Evolutionary conservation across 805 yeast species (phyloP).

Genomic region (Wickerhamiella kurtzmanii): DNA sequence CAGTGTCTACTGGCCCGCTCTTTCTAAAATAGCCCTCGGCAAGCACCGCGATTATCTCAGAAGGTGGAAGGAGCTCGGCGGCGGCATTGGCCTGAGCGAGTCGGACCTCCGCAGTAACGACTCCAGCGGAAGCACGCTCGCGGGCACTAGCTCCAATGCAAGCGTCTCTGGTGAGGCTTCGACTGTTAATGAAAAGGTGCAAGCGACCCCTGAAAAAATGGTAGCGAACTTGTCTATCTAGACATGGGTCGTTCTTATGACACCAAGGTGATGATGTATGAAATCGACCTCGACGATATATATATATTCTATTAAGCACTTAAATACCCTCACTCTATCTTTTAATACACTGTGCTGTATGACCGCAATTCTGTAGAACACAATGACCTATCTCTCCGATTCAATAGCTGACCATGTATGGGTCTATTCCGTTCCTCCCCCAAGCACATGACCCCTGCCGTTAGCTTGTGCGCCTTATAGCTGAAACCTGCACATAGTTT

Average conservation of each 20-base stretch:
- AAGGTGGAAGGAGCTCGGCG: slow-evolving; percentile 62
- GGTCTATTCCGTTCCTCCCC: no score
- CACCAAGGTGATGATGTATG: not conserved
- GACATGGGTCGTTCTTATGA: not conserved
- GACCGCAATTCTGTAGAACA: no score
- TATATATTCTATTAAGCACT: no score
- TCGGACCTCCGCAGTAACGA: slow-evolving; percentile 43
- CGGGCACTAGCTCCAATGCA: not conserved
- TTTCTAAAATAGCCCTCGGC: slow-evolving; percentile 45
- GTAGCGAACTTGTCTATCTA: not conserved
- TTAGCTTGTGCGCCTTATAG: no score
- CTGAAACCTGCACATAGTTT: no score
- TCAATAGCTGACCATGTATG: no score
- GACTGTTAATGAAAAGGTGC: not conserved
- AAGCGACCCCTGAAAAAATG: not conserved
- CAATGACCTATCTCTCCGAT: no score
- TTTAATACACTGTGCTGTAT: no score
- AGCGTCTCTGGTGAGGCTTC: not conserved
- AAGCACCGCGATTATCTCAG: slow-evolving; percentile 52
- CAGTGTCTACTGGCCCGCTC: slow-evolving; percentile 59
- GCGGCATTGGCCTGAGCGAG: slow-evolving; percentile 67
- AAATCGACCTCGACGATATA: no score
- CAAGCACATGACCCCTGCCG: no score
- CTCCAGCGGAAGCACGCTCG: not conserved
- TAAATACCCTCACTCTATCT: no score